A percentile compares a stretch with the other conserved stretches of the same genome.
Conservation (phyloP, 768 basidiomycete species). For the Albatrellus ellisii region DNA sequence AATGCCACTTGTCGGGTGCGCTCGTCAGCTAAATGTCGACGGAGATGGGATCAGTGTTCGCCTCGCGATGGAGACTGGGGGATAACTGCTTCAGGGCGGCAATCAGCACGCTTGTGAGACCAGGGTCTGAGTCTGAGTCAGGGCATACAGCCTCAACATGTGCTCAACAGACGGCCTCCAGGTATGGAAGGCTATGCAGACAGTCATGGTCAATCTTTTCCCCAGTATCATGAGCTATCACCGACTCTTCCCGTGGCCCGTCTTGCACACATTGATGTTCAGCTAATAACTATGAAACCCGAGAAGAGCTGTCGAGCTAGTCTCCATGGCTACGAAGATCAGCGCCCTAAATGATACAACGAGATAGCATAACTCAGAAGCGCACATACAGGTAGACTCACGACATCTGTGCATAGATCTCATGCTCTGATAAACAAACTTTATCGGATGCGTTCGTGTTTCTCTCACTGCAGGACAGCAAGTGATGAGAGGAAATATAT, state of each 20-base stretch:
- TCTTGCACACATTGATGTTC: constrained; percentile 19
- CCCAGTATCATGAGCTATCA: constrained; percentile 16
- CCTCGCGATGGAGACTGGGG: no score
- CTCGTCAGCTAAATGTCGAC: no score
- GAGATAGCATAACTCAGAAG: not conserved
- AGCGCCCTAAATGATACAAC: not conserved
- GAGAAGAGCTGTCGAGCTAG: constrained; percentile 21
- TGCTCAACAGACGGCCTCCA: constrained; percentile 33
- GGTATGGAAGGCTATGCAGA: constrained; percentile 29
- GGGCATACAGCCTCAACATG: constrained; percentile 27
- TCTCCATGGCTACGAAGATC: constrained; percentile 1
- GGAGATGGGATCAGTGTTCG: no score
- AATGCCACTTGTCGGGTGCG: no score
- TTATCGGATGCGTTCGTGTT: constrained; percentile 19
- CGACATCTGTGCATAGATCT: constrained; percentile 26
- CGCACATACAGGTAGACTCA: not conserved
- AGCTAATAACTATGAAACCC: constrained; percentile 23
- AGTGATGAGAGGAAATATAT: not conserved
- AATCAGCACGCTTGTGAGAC: no score
- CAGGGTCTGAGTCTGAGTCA: not conserved
- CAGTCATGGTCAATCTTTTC: constrained; percentile 24
- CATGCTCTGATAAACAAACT: constrained; percentile 22
- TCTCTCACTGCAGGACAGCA: constrained; percentile 22
- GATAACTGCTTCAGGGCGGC: no score
- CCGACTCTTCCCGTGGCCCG: constrained; percentile 14